Conservation (phyloP, 2,329 filamentous ascomycete genomes). For the Fusarium siculi region DNA sequence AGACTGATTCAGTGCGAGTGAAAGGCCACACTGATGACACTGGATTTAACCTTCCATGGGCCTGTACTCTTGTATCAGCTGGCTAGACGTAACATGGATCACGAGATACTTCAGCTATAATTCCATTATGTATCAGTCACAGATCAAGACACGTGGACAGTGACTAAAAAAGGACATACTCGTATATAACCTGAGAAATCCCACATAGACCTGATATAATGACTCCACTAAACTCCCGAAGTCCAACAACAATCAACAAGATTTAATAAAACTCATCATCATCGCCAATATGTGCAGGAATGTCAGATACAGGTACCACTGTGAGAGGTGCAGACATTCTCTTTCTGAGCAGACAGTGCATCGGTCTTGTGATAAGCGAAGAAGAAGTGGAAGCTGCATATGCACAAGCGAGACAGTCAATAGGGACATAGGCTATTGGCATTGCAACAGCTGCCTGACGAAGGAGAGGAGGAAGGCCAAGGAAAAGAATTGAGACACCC, state of each 20-base stretch:
- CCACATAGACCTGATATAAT: background rate
- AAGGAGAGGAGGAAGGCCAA: background rate
- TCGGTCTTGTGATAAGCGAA: background rate
- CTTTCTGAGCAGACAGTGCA: background rate
- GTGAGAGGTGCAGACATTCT: background rate
- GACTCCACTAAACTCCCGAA: background rate
- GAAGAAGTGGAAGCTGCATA: background rate
- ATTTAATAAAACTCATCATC: no score
- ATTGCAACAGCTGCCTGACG: background rate
- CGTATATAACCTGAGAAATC: background rate
- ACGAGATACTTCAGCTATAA: background rate
- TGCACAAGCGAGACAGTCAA: no score
- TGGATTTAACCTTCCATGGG: no score
- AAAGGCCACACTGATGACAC: fast-evolving
- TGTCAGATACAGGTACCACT: background rate
- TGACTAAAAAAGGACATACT: background rate
- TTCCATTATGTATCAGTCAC: background rate
- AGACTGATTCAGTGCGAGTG: background rate
- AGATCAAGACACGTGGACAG: background rate
- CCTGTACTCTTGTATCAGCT: background rate
- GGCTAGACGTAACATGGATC: background rate
- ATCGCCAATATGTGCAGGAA: background rate
- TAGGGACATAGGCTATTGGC: no score
- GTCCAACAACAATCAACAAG: background rate
- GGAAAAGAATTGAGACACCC: fast-evolving